Evolutionary conservation across 345 rosid species (phyloP).

Genomic region (Ceriops tagal): DNA sequence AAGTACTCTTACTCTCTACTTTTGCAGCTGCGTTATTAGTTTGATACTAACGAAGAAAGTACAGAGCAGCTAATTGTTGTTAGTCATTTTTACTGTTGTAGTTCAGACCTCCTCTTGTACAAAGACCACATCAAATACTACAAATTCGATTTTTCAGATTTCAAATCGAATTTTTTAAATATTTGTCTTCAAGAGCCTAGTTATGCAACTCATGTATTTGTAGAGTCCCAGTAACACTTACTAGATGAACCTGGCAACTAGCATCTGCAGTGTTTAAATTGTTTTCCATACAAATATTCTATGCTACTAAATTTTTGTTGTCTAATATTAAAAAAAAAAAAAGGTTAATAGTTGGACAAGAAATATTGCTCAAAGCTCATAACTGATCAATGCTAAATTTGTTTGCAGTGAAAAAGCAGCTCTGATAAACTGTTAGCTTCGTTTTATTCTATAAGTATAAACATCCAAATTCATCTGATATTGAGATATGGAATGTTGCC

Average conservation of each 20-base stretch:
- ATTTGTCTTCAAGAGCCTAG: too few species aligned
- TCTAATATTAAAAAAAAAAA: background rate
- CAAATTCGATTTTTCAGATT: too few species aligned
- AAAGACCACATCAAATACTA: too few species aligned
- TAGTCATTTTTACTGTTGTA: background rate
- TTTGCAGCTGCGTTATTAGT: background rate
- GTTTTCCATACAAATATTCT: background rate
- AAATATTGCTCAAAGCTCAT: too few species aligned
- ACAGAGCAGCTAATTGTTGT: background rate
- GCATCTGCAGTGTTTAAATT: background rate
- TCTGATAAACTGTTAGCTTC: too few species aligned
- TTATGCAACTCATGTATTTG: background rate
- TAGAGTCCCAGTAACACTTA: background rate
- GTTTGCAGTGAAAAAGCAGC: too few species aligned
- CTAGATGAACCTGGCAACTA: background rate
- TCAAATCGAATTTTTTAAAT: too few species aligned
- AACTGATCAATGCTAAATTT: too few species aligned
- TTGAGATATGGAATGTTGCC: too few species aligned
- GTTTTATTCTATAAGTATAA: too few species aligned
- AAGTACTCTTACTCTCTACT: conserved; percentile 4
- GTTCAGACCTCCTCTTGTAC: too few species aligned
- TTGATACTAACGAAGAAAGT: background rate
- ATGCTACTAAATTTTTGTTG: background rate
- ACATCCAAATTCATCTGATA: too few species aligned
- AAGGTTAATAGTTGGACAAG: background rate